Percentiles rank a stretch among this genome's conserved stretches.
Evolutionary conservation across 768 basidiomycete species (phyloP).

Genomic region (Mycena sanguinolenta): DNA sequence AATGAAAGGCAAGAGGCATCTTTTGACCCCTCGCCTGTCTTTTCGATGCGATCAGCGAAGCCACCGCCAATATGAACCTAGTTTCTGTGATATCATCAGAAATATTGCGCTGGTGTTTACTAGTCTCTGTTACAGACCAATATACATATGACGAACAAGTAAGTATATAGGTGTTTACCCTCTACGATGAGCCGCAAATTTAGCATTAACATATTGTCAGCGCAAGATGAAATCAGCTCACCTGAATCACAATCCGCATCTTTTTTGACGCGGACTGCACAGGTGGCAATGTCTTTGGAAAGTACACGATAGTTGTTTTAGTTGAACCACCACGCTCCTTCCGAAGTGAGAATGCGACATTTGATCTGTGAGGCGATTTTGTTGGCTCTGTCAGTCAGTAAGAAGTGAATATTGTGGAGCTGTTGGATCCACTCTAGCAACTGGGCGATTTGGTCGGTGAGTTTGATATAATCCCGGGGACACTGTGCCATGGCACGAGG

Average conservation of each 20-base stretch:
- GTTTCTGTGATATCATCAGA: constrained; percentile 1
- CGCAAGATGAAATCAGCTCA: neutral
- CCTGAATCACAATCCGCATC: neutral
- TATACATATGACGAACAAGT: no score
- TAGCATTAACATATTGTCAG: no score
- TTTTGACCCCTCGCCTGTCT: neutral
- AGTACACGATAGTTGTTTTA: neutral
- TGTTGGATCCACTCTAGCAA: neutral
- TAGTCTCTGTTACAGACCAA: no score
- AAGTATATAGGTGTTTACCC: no score
- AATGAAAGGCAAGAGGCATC: neutral
- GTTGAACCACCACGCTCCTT: neutral
- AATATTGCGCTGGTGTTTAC: constrained; percentile 4
- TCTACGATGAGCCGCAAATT: constrained; percentile 2
- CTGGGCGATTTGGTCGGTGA: neutral
- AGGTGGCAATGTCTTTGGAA: neutral
- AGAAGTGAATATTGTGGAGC: neutral
- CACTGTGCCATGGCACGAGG: neutral
- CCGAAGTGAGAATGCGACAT: neutral
- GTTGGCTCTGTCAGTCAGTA: neutral
- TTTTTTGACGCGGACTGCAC: neutral
- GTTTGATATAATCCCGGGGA: neutral
- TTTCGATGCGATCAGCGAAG: neutral
- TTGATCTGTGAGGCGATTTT: neutral
- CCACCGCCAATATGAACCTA: neutral